These are phyloP conservation scores for Cicer judaicum DNA, from an alignment of 306 rosid species.

Conservation along the genomic window DNA sequence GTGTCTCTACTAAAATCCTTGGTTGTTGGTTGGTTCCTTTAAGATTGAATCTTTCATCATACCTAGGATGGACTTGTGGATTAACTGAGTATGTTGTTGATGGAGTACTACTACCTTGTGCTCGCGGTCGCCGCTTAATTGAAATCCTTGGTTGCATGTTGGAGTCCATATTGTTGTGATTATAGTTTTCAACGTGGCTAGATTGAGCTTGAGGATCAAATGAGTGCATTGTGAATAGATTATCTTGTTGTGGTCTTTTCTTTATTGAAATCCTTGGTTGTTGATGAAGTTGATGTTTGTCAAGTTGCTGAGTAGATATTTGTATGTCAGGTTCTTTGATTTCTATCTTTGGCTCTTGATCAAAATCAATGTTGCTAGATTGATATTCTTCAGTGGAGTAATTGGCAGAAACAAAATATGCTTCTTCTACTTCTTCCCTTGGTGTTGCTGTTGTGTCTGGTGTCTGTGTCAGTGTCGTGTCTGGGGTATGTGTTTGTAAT, in stretches of 20 bases:
- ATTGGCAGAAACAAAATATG: slow-evolving; percentile 16
- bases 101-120: slow-evolving; percentile 38
- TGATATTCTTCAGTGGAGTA: slow-evolving; percentile 39
- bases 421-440: slow-evolving; percentile 34
- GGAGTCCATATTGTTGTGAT: slow-evolving; percentile 55
- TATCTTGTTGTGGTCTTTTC: slow-evolving; percentile 59
- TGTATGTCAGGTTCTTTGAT: slow-evolving; percentile 38
- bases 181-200: slow-evolving; percentile 52
- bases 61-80: slow-evolving; percentile 49
- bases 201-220: slow-evolving; percentile 44
- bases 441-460: slow-evolving; percentile 13
- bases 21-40: slow-evolving; percentile 70
- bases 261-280: slow-evolving; percentile 58
- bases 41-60: slow-evolving; percentile 56
- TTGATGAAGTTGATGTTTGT: slow-evolving; percentile 55
- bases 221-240: slow-evolving; percentile 56
- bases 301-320: slow-evolving; percentile 38
- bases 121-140: slow-evolving; percentile 57
- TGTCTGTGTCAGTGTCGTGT: too few relatives aligned
- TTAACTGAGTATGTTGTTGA: slow-evolving; percentile 38
- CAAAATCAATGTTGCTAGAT: slow-evolving; percentile 31
- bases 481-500: too few relatives aligned
- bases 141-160: slow-evolving; percentile 54
- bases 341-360: slow-evolving; percentile 43
- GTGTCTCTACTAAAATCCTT: slow-evolving; percentile 57